These are phyloP conservation scores for Aspergillus melleus DNA, from an alignment of 2,329 filamentous ascomycete species.

Conservation along the genomic window DNA sequence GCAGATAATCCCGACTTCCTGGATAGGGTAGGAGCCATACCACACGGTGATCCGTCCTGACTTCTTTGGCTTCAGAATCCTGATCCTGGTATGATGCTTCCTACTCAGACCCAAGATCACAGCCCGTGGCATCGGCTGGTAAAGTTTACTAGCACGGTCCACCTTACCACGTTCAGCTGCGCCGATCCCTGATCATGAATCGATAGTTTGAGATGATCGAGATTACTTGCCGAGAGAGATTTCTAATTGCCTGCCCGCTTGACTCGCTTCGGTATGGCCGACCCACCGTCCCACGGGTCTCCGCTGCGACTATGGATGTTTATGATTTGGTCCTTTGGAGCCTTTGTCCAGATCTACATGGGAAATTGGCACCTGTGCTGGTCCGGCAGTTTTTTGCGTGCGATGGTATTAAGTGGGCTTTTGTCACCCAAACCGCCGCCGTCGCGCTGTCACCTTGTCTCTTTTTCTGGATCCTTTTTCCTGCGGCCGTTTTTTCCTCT, in stretches of 20 bases:
- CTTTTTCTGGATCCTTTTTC: not conserved
- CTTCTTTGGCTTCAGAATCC: not conserved
- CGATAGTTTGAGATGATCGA: not conserved
- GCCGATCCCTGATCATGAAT: not conserved
- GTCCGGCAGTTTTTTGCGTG: not conserved
- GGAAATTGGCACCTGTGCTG: not conserved
- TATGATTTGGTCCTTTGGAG: no score
- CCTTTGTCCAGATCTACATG: not conserved
- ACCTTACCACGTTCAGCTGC: not conserved
- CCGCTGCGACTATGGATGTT: no score
- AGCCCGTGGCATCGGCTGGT: not conserved
- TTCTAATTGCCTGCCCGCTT: not conserved
- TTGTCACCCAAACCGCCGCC: not conserved
- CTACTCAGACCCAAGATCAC: not conserved
- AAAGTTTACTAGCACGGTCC: not conserved
- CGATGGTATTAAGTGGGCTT: not conserved
- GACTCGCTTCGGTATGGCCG: not conserved
- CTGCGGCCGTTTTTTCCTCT: not conserved
- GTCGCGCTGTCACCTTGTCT: not conserved
- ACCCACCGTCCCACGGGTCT: not conserved
- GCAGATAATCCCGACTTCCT: not conserved
- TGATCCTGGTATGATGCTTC: not conserved
- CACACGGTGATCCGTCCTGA: not conserved
- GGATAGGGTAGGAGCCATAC: not conserved
- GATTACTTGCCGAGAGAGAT: not conserved